Evolutionary conservation across 306 rosid genomes (phyloP).

Genomic region (Sindora glabra): DNA sequence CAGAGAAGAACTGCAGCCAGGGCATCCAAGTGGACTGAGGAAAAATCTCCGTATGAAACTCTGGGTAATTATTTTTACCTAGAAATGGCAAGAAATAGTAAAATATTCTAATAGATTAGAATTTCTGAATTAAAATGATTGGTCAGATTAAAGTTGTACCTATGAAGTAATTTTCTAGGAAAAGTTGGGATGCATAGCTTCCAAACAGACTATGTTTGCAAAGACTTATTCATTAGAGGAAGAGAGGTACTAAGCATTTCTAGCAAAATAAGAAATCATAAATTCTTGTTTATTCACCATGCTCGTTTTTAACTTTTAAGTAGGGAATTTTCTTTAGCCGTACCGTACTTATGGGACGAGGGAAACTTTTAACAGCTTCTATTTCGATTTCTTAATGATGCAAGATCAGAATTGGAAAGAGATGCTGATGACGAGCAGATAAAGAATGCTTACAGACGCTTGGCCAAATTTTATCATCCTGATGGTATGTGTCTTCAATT

Average conservation of each 20-base stretch:
- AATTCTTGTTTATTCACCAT: not conserved
- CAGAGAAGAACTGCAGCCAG: conserved; percentile 61
- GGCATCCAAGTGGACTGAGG: conserved; percentile 69
- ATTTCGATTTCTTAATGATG: conserved; percentile 8
- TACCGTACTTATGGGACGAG: conserved; percentile 5
- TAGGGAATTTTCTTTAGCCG: too few relatives aligned
- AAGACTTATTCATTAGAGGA: not conserved
- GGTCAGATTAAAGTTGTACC: not conserved
- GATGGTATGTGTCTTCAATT: conserved; percentile 61
- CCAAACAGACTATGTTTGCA: not conserved
- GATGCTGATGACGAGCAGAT: conserved; percentile 83
- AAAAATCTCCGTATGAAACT: conserved; percentile 79
- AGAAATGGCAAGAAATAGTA: too few relatives aligned
- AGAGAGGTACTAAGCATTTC: not conserved
- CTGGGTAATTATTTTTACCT: conserved; percentile 53
- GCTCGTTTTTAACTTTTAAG: not conserved
- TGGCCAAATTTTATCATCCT: conserved; percentile 96
- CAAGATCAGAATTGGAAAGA: conserved; percentile 63
- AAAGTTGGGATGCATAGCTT: not conserved
- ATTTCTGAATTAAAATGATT: not conserved
- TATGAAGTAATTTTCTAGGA: not conserved
- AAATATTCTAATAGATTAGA: not conserved
- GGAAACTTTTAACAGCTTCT: not conserved
- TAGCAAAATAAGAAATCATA: not conserved
- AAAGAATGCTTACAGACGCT: conserved; percentile 76